These are phyloP conservation scores for Tulasnella sp. DNA, from an alignment of 768 basidiomycete genomes.

Conservation along the genomic window DNA sequence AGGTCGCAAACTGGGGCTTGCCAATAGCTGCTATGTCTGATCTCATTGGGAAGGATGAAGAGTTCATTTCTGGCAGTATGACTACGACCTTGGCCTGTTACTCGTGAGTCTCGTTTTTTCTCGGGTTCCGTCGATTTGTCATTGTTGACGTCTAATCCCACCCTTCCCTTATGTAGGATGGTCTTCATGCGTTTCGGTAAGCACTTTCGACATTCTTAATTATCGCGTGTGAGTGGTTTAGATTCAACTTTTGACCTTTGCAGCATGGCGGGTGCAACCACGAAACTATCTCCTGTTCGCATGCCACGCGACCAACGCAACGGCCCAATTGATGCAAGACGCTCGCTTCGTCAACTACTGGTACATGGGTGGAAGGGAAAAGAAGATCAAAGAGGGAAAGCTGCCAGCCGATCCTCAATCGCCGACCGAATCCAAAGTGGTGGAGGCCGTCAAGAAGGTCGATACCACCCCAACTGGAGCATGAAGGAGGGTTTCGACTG, in stretches of 20 bases:
- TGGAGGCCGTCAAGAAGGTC: slow-evolving; percentile 32
- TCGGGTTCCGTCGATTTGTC: slow-evolving; percentile 16
- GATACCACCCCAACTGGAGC: slow-evolving; percentile 42
- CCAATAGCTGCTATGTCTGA: slow-evolving; percentile 91
- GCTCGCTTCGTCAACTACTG: slow-evolving; percentile 86
- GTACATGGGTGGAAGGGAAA: slow-evolving; percentile 83
- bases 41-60: slow-evolving; percentile 81
- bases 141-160: background rate
- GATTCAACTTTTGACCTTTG: slow-evolving; percentile 28
- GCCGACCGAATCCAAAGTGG: slow-evolving; percentile 27
- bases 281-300: slow-evolving; percentile 94
- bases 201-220: slow-evolving; percentile 36
- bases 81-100: slow-evolving; percentile 84
- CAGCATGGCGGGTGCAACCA: slow-evolving; percentile 93
- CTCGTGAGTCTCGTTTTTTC: slow-evolving; percentile 62
- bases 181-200: slow-evolving; percentile 96
- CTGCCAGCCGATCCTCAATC: slow-evolving; percentile 30
- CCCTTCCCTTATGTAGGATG: slow-evolving; percentile 43
- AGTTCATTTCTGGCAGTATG: slow-evolving; percentile 96
- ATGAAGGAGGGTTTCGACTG: background rate
- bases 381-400: slow-evolving; percentile 45
- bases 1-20: slow-evolving; percentile 99
- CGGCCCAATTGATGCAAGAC: slow-evolving; percentile 81
- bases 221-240: background rate
- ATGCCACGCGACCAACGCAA: slow-evolving; percentile 87